Percentiles rank a stretch among this genome's conserved stretches.
Evolutionary conservation across 495 filamentous ascomycete species (phyloP).

Genomic region (Penicillium fimorum): DNA sequence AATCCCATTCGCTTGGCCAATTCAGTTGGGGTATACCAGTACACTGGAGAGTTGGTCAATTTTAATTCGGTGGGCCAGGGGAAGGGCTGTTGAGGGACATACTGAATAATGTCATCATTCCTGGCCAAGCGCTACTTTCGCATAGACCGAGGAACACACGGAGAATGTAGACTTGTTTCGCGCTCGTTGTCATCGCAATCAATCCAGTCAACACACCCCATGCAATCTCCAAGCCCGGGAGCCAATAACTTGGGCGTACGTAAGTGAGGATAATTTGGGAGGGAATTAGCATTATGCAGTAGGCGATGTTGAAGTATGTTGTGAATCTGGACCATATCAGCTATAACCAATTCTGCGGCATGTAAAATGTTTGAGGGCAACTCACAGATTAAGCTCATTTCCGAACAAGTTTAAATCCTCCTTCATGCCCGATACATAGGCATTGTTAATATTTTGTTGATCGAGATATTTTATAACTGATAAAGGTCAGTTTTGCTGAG

Average conservation of each 20-base stretch:
- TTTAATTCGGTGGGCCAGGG: not conserved
- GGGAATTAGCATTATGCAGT: constrained; percentile 60
- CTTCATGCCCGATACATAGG: constrained; percentile 45
- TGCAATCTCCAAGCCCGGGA: constrained; percentile 52
- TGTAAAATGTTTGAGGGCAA: not conserved
- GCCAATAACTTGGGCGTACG: constrained; percentile 54
- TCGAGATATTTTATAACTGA: constrained; percentile 55
- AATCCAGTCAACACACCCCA: constrained; percentile 44
- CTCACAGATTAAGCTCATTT: constrained; percentile 43
- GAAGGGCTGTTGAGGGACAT: not conserved
- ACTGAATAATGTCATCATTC: constrained; percentile 37
- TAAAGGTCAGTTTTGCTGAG: not conserved
- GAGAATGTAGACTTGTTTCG: constrained; percentile 30
- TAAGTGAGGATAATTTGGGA: constrained; percentile 54
- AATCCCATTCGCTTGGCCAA: constrained; percentile 49
- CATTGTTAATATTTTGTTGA: constrained; percentile 55
- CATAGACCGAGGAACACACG: constrained; percentile 35
- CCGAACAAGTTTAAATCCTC: constrained; percentile 43
- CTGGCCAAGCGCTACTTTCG: constrained; percentile 35
- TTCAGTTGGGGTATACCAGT: constrained; percentile 40
- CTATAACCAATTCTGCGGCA: not conserved
- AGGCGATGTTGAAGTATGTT: constrained; percentile 57
- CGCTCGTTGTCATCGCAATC: constrained; percentile 26
- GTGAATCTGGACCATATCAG: constrained; percentile 29
- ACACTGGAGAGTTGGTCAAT: constrained; percentile 21